Base-by-base conservation (phyloP, 441 rosid genomes). In the Syzygium syzygioides region DNA sequence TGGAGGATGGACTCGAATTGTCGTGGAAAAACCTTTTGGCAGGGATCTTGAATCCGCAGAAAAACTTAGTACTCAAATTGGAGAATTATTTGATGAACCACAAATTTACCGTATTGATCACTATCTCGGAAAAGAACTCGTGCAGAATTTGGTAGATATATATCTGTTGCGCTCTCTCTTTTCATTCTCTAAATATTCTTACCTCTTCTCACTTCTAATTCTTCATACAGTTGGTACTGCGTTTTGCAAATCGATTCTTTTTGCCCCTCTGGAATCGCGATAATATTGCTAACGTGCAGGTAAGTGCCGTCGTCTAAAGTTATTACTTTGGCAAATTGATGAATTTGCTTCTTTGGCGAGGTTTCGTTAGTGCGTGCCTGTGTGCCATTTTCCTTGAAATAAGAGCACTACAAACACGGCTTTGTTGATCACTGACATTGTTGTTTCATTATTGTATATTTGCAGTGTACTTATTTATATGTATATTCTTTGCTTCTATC, bases 201-300 rank as follows among this genome's bases (percentile, higher is more conserved):
- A 13, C 87, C 50, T 84, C 59, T 32, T 28, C 89, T 91, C 59
- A 90, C 85, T 87, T 85, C 86, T 86, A 45, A 85, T 23, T 86
- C 88, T 91, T 62, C 88, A 89, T 91, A 90, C 93, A 98, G 99
- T 89, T 98, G 95, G 99, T 98, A 25, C 97, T 98, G 86, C 99
- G 99, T 86, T 97, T 98, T 95, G 98, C 99, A 83, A 98, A 98
- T 94, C 99, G 99, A 85, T 92, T 98, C 84, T 96, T 98, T 90
- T 87, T 98, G 92, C 99, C 99, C 53, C 99, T 98, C n/a, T 97
- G 99, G 99, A 98, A 98, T 91, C 99, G 99, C 11, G 99, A 97
- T 94, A 96, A 98, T 92, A 98, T 98, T 79, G 96, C 91, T 80
- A 98, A 98, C 85, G 97, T 98, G 66, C 99, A 98, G 97, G 99